Conservation (phyloP, 179 eudicot genomes). For the Drosera spatulata region DNA sequence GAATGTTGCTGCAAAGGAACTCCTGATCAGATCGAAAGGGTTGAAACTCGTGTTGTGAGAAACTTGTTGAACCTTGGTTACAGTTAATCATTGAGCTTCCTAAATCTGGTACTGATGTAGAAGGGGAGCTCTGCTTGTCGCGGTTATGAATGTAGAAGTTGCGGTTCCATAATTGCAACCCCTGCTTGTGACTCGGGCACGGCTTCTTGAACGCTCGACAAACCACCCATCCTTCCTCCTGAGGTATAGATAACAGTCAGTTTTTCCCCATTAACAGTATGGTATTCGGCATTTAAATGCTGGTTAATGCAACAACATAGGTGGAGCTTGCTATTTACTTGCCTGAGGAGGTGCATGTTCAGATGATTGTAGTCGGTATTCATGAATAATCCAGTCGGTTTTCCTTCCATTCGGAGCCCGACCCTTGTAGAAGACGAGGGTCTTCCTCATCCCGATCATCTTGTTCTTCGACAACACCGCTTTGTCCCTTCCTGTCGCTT, state of each 20-base stretch:
- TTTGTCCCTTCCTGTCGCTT: slow-evolving; percentile 90
- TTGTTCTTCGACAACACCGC: slow-evolving; percentile 61
- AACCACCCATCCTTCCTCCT: slow-evolving; percentile 97
- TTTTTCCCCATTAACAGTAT: background rate
- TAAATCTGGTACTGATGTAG: slow-evolving; percentile 18
- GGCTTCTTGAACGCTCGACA: slow-evolving; percentile 85
- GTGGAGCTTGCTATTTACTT: slow-evolving; percentile 9
- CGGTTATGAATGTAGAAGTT: slow-evolving; percentile 14
- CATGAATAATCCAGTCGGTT: slow-evolving; percentile 92
- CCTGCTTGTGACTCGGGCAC: slow-evolving; percentile 49
- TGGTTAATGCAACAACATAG: background rate
- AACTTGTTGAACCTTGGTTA: slow-evolving; percentile 13
- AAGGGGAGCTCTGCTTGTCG: slow-evolving; percentile 5
- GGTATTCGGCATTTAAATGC: background rate
- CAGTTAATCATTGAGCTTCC: slow-evolving; percentile 14
- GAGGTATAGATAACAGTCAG: background rate
- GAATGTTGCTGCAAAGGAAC: slow-evolving; percentile 6
- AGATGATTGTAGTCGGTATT: slow-evolving; percentile 72
- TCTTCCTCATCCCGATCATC: slow-evolving; percentile 87
- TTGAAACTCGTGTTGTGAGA: slow-evolving; percentile 10
- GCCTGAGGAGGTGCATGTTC: slow-evolving; percentile 76
- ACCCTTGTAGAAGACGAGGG: slow-evolving; percentile 80
- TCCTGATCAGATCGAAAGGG: slow-evolving; percentile 21
- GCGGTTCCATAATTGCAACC: slow-evolving; percentile 41
- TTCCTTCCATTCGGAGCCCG: slow-evolving; percentile 83